phyloP scores from a whole-genome alignment of 441 rosid genomes.

The Gossypium lobatum region DNA sequence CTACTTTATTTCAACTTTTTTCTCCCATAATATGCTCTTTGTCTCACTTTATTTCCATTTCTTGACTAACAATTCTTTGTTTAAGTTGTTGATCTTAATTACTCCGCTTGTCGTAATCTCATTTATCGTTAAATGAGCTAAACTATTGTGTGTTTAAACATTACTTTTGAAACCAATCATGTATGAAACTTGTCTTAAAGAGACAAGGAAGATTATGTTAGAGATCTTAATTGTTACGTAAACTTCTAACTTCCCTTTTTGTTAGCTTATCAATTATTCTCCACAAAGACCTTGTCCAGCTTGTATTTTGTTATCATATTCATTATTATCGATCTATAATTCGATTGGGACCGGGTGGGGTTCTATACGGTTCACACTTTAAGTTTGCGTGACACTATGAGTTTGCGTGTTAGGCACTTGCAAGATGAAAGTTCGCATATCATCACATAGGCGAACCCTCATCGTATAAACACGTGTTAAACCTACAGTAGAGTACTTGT shows the following conservation, averaged over 20 bases:
- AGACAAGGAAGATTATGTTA: background rate
- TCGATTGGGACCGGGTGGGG: too few species aligned
- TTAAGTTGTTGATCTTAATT: background rate
- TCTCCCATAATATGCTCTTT: constrained; percentile 25
- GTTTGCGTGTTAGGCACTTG: too few species aligned
- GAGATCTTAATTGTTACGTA: background rate
- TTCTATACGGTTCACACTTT: too few species aligned
- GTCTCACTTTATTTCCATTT: constrained; percentile 16
- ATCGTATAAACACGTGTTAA: too few species aligned
- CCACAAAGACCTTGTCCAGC: too few species aligned
- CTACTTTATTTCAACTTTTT: constrained; percentile 7
- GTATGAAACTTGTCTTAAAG: background rate
- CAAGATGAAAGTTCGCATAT: too few species aligned
- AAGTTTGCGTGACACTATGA: too few species aligned
- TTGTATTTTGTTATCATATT: too few species aligned
- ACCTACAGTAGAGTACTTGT: too few species aligned
- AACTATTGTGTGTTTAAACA: background rate
- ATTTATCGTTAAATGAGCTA: background rate
- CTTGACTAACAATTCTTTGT: constrained; percentile 14
- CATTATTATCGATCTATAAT: background rate
- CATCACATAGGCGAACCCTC: too few species aligned
- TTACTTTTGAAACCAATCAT: background rate
- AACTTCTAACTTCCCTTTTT: background rate
- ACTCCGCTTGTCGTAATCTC: background rate
- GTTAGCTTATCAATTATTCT: constrained; percentile 1